Base-by-base conservation (phyloP, 2,329 filamentous ascomycete genomes). In the Pestalotiopsis sp. region DNA sequence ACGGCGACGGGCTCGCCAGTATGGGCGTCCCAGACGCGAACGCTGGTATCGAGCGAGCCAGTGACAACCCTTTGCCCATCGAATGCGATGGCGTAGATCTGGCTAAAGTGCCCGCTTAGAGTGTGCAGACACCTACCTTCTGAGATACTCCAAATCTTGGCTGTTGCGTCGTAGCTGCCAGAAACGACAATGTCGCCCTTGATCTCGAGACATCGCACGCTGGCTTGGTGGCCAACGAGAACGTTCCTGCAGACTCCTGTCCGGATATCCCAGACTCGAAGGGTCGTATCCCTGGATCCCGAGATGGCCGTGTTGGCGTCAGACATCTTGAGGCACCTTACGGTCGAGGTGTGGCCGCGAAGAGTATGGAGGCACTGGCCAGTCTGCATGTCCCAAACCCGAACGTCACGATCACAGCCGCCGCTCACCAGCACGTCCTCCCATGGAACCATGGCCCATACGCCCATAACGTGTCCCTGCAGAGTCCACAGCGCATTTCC, bases 381-480 rank as follows among this genome's bases (percentile, higher is more conserved):
- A 69, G 93, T 97, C 64, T 91, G 90, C 84, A 99, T 90, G 76
- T 99, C 93, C 96, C 96, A 99, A 5, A 99, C 96, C 67, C 96
- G 88, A 35, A 99, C 96, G 77, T 99, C 96, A 69, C 96, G 89
- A 81, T 99, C 96, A 78, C 96, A 99, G 5, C 96, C 96, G 74
- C 96, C 96, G 74, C 94, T 98, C 69, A 99, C 96, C 69, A 99
- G 86, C 65, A 93, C 92, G 78, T 99, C 95, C 68, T 93, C 95
- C 93, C 94, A 98, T 6, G 96, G 96, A 26, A 99, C 94, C 95
- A 99, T 98, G 62, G 96, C 96, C 96, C 96, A 99, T 22, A 99
- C 96, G 55, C 96, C 96, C 96, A 99, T 99, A 58, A 98, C 93
- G 81, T 99, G 96, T 11, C 96, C 96, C 76, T 96, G 92, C 35